These are phyloP conservation scores for Hemisphaericaspora xylanilytica DNA, from an alignment of 1,139 yeast species.

Conservation along the genomic window DNA sequence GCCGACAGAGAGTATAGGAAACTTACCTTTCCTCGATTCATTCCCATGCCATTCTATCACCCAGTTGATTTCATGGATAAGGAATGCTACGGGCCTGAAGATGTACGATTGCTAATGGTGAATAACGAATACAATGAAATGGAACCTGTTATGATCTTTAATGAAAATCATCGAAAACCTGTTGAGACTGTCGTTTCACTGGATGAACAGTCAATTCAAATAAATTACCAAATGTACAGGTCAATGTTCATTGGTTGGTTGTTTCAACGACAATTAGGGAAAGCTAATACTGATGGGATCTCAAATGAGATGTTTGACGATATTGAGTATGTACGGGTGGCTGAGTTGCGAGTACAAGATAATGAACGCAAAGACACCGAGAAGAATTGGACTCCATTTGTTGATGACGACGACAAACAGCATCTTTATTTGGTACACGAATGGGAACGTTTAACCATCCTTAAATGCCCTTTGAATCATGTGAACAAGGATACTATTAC, in stretches of 20 bases:
- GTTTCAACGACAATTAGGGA: neutral
- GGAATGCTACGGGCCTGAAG: constrained; percentile 44
- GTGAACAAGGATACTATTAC: neutral
- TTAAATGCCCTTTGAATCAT: constrained; percentile 23
- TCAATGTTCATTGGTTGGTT: neutral
- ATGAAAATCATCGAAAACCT: neutral
- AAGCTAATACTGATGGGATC: neutral
- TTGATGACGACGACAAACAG: neutral
- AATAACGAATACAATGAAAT: constrained; percentile 26
- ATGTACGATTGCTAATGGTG: constrained; percentile 39
- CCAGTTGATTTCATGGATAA: too few species aligned
- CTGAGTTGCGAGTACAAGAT: neutral
- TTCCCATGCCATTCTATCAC: constrained; percentile 28
- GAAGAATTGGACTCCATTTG: neutral
- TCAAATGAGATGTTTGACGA: neutral
- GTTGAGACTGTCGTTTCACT: neutral
- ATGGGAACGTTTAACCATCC: neutral
- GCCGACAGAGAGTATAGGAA: constrained; percentile 9
- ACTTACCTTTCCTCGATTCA: constrained; percentile 24
- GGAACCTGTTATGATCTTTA: constrained; percentile 25
- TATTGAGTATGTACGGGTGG: neutral
- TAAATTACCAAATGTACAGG: neutral
- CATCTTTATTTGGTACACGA: neutral
- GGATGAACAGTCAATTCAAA: neutral
- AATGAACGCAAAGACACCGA: neutral